Evolutionary conservation across 257 asterid species (phyloP).

Genomic region (Solanum neorickii): DNA sequence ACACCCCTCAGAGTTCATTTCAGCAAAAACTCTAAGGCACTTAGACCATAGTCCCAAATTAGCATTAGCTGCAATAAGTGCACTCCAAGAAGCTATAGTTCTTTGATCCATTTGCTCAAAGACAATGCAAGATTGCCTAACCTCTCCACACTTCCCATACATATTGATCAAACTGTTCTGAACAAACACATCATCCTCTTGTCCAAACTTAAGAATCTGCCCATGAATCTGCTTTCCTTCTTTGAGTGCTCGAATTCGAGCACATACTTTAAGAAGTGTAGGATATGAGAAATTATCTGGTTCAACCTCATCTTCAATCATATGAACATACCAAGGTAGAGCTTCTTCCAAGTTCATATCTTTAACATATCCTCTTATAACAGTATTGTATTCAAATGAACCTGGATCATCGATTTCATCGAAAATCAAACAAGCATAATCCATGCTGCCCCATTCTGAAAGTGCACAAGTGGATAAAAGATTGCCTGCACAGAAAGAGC

Average conservation of each 20-base stretch:
- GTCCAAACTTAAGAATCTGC: constrained; percentile 46
- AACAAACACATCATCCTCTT: constrained; percentile 49
- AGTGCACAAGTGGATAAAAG: constrained; percentile 69
- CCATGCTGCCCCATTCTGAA: constrained; percentile 83
- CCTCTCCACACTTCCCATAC: constrained; percentile 62
- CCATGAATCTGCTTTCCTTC: constrained; percentile 71
- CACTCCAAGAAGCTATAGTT: constrained; percentile 83
- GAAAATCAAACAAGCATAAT: constrained; percentile 68
- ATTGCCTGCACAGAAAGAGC: constrained; percentile 55
- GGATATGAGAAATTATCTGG: constrained; percentile 67
- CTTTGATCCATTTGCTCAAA: constrained; percentile 44
- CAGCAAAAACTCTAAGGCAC: constrained; percentile 36
- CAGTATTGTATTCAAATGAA: constrained; percentile 54
- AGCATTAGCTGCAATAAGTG: constrained; percentile 57
- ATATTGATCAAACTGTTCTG: constrained; percentile 61
- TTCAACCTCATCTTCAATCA: constrained; percentile 48
- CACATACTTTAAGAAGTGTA: constrained; percentile 45
- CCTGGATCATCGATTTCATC: constrained; percentile 36
- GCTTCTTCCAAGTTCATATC: constrained; percentile 36
- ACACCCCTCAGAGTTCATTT: constrained; percentile 32
- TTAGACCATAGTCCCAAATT: constrained; percentile 48
- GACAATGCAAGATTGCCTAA: constrained; percentile 23
- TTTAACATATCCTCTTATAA: constrained; percentile 50
- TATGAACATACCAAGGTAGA: constrained; percentile 29
- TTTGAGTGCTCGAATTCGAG: constrained; percentile 15